Percentiles rank a stretch among this genome's conserved stretches.
These are phyloP conservation scores for Zangia roseola DNA, from an alignment of 768 basidiomycete species.

Conservation along the genomic window DNA sequence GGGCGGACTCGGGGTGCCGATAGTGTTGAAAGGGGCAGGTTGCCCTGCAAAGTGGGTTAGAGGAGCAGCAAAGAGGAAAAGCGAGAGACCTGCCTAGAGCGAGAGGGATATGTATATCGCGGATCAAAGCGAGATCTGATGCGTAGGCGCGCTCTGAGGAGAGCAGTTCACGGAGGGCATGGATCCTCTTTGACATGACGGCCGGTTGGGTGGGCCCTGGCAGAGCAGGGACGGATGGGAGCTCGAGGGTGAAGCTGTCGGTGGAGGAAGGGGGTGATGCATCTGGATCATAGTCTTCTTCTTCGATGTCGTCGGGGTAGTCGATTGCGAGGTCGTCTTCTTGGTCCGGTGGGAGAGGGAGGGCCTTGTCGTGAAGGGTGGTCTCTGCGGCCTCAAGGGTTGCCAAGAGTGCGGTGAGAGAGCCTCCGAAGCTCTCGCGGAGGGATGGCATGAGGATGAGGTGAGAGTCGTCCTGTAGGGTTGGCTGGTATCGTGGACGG, in stretches of 20 bases:
- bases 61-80: constrained; percentile 6
- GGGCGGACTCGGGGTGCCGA: constrained; percentile 23
- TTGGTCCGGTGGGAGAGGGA: constrained; percentile 29
- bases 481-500: constrained; percentile 17
- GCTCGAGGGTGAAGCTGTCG: constrained; percentile 25
- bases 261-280: constrained; percentile 25
- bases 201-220: constrained; percentile 30
- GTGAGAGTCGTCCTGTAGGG: constrained; percentile 6
- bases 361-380: constrained; percentile 29
- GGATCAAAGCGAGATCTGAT: constrained; percentile 76
- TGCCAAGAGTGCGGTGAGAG: constrained; percentile 31
- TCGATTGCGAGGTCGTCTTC: constrained; percentile 23
- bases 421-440: constrained; percentile 32
- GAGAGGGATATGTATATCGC: constrained; percentile 75
- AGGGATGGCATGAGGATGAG: constrained; percentile 30
- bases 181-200: constrained; percentile 63
- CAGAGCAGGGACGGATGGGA: constrained; percentile 2
- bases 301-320: constrained; percentile 25
- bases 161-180: constrained; percentile 76
- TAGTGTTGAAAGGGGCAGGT: constrained; percentile 38
- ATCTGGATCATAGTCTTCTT: constrained; percentile 29
- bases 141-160: constrained; percentile 81
- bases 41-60: constrained; percentile 33
- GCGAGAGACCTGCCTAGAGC: constrained; percentile 58
- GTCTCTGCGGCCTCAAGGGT: constrained; percentile 30